Base-by-base conservation (phyloP, 2,329 filamentous ascomycete genomes). In the Colletotrichum neosansevieriae region DNA sequence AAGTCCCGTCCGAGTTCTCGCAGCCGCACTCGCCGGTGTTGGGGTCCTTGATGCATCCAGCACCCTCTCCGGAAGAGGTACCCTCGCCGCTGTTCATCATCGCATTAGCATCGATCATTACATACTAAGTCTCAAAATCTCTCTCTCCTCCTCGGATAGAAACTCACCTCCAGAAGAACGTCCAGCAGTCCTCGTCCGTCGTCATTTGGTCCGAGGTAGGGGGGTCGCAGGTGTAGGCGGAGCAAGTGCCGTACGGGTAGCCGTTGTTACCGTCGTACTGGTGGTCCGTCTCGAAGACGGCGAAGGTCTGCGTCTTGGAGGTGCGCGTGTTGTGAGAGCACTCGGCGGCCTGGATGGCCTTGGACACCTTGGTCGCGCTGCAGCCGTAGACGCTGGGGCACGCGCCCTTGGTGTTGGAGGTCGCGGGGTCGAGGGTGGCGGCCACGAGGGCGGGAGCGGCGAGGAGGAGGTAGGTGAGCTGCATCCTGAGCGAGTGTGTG, bases 261-360 rank as follows among this genome's bases (percentile, higher is more conserved):
- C 65, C 61, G 54, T 65, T 45, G 61, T 36, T 60, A 13, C 42
- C 42, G 49, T 68, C 66, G 40, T 68, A 65, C 40, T 56, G 54
- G 66, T 68, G 66, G 49, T 68, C 61, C 32, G 61, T 65, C 54
- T 65, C 61, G 66, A 68, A 68, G 40, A 68, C 66, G 61, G 66
- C 66, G 0, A 68, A 68, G 11, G 66, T 68, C 61, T 68, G 66
- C 29, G 60, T 54, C 60, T 68, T 50, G 47, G 47, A 40, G 42
- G 66, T 68, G 49, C 66, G 66, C 40, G 66, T 68, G 42, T 68
- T 68, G 49, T 65, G 61, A 32, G 66, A 65, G 66, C 66, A 68
- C 66, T 68, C 66, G 61, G 66, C 66, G 54, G 66, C 66, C 49
- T 68, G 66, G 66, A 68, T 68, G 54, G 66, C 61, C 54, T 66